Evolutionary conservation across 2,329 filamentous ascomycete genomes (phyloP), one percentile per base, ranked within the genome.

Genomic region (Phyllosticta paracitricarpa): DNA sequence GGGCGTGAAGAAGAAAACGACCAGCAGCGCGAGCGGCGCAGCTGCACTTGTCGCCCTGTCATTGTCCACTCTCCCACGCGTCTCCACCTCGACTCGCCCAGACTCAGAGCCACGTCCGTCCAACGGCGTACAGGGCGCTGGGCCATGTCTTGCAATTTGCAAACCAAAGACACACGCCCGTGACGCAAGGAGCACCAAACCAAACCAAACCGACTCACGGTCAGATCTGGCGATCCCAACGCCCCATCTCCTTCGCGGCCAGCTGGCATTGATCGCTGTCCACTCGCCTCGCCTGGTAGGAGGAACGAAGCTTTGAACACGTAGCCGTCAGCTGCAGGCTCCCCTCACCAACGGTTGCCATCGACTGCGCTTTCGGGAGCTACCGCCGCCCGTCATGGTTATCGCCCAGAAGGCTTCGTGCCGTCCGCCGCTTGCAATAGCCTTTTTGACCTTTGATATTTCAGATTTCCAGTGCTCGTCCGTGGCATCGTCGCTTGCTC

Each of bases 261-360:
- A 74, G 71, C 70, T 74, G 72, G 71, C 72, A 68, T 70, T 62
- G 63, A 60, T 48, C 40, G 40, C 40, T 48, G 17, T 48, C 65
- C 68, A 69, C 68, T 68, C 64, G 35, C 59, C 59, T 54, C 52
- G 52, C 52, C 52, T n/a, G 51, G 58, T 48, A n/a, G 26, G 26
- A 54, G 59, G 33, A 56, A 54, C 58, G 58, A 61, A 54, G 54
- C 55, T 61, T 61, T 57, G 59, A 54, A 61, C 59, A 61, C 59
- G 59, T 61, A 61, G 59, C 59, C 59, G 59, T 61, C 59, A 61
- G 59, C 59, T 61, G 59, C 59, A 61, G 24, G 28, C 51, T 30
- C 26, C n/a, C 54, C 30, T 30, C 22, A 10, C 22, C 52, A 54
- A 5, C 54, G 35, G 24, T 52, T n/a, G 24, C 51, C 55, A 48